These are phyloP conservation scores for Phytophthora brassicae DNA, from an alignment of 352 stramenopile species.

Conservation along the genomic window DNA sequence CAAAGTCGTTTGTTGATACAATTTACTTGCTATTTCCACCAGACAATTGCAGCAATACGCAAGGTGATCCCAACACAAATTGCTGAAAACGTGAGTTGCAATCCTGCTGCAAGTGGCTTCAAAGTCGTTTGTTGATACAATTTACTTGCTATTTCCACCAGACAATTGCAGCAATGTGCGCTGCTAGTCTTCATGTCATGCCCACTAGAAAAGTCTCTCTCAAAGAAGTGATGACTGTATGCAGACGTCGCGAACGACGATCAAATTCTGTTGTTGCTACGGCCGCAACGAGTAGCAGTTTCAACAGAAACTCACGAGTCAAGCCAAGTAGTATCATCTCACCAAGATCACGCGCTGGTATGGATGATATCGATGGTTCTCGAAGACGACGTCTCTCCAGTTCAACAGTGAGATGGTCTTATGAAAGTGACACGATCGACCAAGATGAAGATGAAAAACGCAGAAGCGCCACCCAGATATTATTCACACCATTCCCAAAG, in stretches of 20 bases:
- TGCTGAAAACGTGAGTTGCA: constrained; percentile 40
- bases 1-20: neutral
- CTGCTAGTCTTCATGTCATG: constrained; percentile 29
- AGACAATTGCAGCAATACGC: constrained; percentile 58
- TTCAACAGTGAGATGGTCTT: neutral
- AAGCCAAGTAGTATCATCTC: constrained; percentile 32
- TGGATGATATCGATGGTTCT: constrained; percentile 9
- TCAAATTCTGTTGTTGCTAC: constrained; percentile 11
- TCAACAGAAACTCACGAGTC: constrained; percentile 3
- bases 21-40: neutral
- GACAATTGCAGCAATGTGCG: constrained; percentile 52
- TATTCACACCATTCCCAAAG: constrained; percentile 20
- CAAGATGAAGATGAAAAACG: neutral
- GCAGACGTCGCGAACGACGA: constrained; percentile 3
- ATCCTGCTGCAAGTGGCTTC: neutral
- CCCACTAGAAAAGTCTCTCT: neutral
- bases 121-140: neutral
- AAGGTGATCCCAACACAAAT: no score
- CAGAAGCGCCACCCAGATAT: constrained; percentile 1
- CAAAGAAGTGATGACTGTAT: neutral
- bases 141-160: constrained; percentile 11
- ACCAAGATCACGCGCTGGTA: constrained; percentile 18
- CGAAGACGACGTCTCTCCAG: constrained; percentile 1
- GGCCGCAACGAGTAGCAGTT: neutral
- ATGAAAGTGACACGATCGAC: neutral